Conservation (phyloP, 2,329 filamentous ascomycete species). For the Ustilaginoidea virens region DNA sequence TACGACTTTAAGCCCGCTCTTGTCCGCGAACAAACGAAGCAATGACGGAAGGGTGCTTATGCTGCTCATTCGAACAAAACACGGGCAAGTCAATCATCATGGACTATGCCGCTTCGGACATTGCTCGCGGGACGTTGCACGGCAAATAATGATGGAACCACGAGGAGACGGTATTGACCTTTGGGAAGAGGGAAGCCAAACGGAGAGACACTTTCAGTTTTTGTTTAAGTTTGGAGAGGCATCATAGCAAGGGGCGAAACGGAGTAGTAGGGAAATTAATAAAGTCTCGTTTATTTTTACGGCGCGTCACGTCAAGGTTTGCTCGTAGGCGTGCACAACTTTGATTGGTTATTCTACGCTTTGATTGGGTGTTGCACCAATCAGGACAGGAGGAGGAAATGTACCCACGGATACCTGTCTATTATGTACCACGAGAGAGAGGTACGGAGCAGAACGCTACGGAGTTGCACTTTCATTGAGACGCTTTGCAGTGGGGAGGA, state of each 20-base stretch:
- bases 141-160: background rate
- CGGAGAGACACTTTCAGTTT: slow-evolving; percentile 7
- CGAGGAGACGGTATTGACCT: slow-evolving; percentile 7
- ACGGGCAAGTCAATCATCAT: too few species aligned
- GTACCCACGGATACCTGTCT: too few species aligned
- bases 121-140: slow-evolving; percentile 4
- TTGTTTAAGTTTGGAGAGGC: slow-evolving; percentile 12
- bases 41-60: slow-evolving; percentile 7
- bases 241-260: slow-evolving; percentile 20
- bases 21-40: slow-evolving; percentile 9
- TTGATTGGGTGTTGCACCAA: background rate
- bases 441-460: too few species aligned
- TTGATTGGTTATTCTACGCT: background rate
- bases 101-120: too few species aligned
- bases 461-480: too few species aligned
- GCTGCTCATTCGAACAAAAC: slow-evolving; percentile 7
- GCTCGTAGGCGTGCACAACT: too few species aligned
- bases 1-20: slow-evolving; percentile 1
- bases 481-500: slow-evolving; percentile 10
- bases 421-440: too few species aligned
- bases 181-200: slow-evolving; percentile 6
- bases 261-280: slow-evolving; percentile 16
- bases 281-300: too few species aligned
- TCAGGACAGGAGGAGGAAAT: background rate
- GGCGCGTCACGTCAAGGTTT: too few species aligned